phyloP scores from a whole-genome alignment of 202 grass and related monocot species.

The Panicum hallii region DNA sequence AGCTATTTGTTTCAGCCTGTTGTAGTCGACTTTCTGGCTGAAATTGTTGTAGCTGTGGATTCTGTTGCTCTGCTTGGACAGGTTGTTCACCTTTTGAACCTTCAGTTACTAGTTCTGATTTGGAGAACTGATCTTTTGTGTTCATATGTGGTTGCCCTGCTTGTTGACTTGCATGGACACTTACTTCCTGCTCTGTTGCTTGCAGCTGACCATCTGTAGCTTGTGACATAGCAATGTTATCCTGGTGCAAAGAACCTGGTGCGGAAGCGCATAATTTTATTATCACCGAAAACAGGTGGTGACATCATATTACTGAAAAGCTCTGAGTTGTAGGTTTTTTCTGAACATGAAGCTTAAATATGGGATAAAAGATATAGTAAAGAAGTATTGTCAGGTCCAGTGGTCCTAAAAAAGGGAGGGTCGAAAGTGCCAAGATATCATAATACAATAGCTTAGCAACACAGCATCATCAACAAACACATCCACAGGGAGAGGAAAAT shows the following conservation, averaged over 20 bases:
- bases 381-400: no score
- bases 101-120: constrained; percentile 47
- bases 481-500: neutral
- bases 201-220: constrained; percentile 39
- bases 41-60: constrained; percentile 40
- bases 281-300: constrained; percentile 9
- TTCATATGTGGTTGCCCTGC: constrained; percentile 37
- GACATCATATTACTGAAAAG: constrained; percentile 28
- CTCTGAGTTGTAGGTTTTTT: neutral
- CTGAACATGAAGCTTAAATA: no score
- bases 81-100: constrained; percentile 43
- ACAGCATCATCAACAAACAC: neutral
- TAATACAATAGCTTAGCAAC: neutral
- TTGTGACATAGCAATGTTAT: constrained; percentile 51
- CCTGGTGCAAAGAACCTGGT: constrained; percentile 40
- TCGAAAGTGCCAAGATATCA: neutral
- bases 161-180: constrained; percentile 36
- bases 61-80: constrained; percentile 20
- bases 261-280: constrained; percentile 27
- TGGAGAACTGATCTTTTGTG: constrained; percentile 40
- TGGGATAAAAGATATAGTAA: no score
- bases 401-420: no score
- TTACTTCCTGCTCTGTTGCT: constrained; percentile 42
- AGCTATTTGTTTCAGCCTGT: constrained; percentile 51
- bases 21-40: constrained; percentile 44